These are phyloP conservation scores for Tetrastigma voinierianum DNA, from an alignment of 164 flowering plant species.

Conservation along the genomic window DNA sequence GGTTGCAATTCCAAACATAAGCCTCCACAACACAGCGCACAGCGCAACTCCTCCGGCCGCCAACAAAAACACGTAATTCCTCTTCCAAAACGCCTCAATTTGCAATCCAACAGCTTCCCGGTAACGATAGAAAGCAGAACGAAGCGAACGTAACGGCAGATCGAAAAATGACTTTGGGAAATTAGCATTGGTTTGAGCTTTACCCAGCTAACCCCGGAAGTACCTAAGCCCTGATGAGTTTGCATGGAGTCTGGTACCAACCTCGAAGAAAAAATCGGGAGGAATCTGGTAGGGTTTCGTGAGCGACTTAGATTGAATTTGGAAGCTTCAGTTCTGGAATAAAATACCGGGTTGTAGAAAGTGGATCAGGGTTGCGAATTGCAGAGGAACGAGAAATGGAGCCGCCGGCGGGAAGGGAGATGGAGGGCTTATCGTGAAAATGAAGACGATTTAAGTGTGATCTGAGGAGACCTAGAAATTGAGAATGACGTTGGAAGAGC, in stretches of 20 bases:
- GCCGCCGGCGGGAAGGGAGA: too few species aligned
- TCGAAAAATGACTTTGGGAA: slow-evolving; percentile 38
- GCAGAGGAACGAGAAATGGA: too few species aligned
- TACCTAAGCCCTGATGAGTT: slow-evolving; percentile 19
- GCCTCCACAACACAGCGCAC: slow-evolving; percentile 74
- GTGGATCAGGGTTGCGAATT: too few species aligned
- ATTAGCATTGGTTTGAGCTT: slow-evolving; percentile 20
- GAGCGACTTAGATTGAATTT: too few species aligned
- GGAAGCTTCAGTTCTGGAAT: too few species aligned
- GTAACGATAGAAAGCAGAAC: slow-evolving; percentile 46
- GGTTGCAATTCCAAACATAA: slow-evolving; percentile 85
- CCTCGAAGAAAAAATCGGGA: slow-evolving; percentile 8
- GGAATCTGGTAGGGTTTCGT: not conserved
- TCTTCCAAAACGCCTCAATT: slow-evolving; percentile 79
- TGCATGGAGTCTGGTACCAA: not conserved
- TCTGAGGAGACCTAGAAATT: too few species aligned
- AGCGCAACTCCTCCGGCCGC: slow-evolving; percentile 62
- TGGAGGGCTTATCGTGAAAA: too few species aligned
- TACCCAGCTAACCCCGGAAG: slow-evolving; percentile 19
- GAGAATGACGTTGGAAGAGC: too few species aligned
- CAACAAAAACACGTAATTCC: slow-evolving; percentile 61
- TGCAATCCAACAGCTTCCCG: slow-evolving; percentile 74
- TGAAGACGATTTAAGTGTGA: too few species aligned
- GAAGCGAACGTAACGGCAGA: slow-evolving; percentile 42
- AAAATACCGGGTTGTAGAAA: too few species aligned